These are phyloP conservation scores for Cornus kousa DNA, from an alignment of 148 eudicot species.

Conservation along the genomic window DNA sequence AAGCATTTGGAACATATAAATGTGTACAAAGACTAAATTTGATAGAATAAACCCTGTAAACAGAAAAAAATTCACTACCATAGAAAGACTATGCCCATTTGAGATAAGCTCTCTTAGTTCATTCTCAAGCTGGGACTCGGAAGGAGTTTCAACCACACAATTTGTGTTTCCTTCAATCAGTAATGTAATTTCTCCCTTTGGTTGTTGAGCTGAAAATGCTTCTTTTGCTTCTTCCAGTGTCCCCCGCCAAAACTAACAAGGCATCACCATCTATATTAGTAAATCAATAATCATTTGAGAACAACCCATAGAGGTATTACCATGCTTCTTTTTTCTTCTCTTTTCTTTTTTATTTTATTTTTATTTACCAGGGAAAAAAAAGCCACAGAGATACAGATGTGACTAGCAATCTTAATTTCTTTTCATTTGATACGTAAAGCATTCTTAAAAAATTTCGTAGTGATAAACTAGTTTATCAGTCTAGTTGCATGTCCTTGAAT, in stretches of 20 bases:
- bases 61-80: constrained; percentile 35
- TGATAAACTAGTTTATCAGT: neutral
- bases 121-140: constrained; percentile 73
- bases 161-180: constrained; percentile 68
- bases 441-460: neutral
- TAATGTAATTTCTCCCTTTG: constrained; percentile 95
- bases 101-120: constrained; percentile 64
- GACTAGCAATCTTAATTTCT: neutral
- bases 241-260: constrained; percentile 90
- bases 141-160: constrained; percentile 44
- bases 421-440: neutral
- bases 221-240: constrained; percentile 71
- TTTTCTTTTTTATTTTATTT: too few species aligned
- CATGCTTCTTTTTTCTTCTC: too few species aligned
- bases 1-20: constrained; percentile 3
- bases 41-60: neutral
- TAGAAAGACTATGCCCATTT: constrained; percentile 81
- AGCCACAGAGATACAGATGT: neutral
- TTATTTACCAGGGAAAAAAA: too few species aligned
- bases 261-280: constrained; percentile 6
- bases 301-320: neutral
- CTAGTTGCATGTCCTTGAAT: neutral
- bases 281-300: neutral
- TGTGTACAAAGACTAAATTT: neutral
- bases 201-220: constrained; percentile 56